Conservation (phyloP, 73 alveolate species). For the Breviolum minutum region DNA sequence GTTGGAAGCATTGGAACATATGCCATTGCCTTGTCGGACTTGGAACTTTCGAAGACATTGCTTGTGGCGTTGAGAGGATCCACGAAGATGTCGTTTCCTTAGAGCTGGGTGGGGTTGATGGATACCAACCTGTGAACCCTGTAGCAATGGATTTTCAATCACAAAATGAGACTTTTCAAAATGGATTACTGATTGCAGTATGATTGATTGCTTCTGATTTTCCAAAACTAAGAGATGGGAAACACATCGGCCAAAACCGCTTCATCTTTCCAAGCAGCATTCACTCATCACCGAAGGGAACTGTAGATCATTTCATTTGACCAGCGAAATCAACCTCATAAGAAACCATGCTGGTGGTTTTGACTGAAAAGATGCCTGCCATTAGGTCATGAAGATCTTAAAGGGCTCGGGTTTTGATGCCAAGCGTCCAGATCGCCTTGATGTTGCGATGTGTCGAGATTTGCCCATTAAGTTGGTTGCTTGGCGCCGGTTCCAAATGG, state of each 20-base stretch:
- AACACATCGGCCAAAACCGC: no score
- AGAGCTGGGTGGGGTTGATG: no score
- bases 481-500: background rate
- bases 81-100: conserved; percentile 34
- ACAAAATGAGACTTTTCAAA: no score
- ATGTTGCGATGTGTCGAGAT: conserved; percentile 88
- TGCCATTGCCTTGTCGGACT: background rate
- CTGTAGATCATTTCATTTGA: background rate
- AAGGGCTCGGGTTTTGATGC: conserved; percentile 88
- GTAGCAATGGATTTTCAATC: no score
- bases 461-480: conserved; percentile 64
- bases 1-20: no score
- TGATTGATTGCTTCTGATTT: no score
- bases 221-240: no score
- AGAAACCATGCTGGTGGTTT: background rate
- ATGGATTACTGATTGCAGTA: no score
- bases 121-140: no score
- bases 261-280: no score
- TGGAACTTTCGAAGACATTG: no score
- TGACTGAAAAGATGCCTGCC: background rate
- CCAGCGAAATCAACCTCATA: background rate
- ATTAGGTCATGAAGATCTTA: conserved; percentile 67
- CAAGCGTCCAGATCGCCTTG: conserved; percentile 88
- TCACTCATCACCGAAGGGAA: background rate
- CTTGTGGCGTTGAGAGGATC: background rate